phyloP scores from a whole-genome alignment of 192 early-diverging fungal species.

The Linnemannia schmuckeri region DNA sequence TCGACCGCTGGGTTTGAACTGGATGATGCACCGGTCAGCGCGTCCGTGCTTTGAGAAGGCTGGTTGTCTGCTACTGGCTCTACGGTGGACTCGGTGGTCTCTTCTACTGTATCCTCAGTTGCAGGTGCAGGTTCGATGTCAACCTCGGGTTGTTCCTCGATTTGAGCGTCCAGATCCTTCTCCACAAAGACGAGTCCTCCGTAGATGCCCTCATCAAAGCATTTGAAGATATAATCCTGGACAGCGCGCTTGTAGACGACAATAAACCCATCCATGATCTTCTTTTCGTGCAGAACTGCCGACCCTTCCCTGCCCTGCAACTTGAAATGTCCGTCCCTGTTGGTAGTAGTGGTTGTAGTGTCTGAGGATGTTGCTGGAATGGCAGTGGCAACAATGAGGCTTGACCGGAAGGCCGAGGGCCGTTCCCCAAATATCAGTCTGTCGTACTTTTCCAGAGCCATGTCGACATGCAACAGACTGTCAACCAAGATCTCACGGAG shows the following conservation, averaged over 20 bases:
- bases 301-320: conserved; percentile 38
- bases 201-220: conserved; percentile 61
- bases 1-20: not conserved
- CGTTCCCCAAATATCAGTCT: conserved; percentile 47
- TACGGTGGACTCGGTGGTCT: not conserved
- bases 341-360: not conserved
- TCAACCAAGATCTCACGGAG: conserved; percentile 44
- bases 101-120: not conserved
- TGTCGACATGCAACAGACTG: conserved; percentile 31
- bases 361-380: not conserved
- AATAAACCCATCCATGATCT: conserved; percentile 50
- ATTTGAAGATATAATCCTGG: conserved; percentile 54
- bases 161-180: not conserved
- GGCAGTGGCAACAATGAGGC: not conserved
- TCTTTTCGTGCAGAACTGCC: conserved; percentile 37
- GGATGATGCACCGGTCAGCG: not conserved
- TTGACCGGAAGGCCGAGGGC: conserved; percentile 16
- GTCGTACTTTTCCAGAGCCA: conserved; percentile 44
- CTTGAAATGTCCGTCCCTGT: not conserved
- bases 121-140: not conserved
- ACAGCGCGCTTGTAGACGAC: conserved; percentile 52
- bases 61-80: not conserved
- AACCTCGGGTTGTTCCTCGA: not conserved
- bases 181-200: conserved; percentile 46
- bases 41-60: not conserved